These are phyloP conservation scores for Sporothrix luriei DNA, from an alignment of 2,329 filamentous ascomycete genomes.

Conservation along the genomic window DNA sequence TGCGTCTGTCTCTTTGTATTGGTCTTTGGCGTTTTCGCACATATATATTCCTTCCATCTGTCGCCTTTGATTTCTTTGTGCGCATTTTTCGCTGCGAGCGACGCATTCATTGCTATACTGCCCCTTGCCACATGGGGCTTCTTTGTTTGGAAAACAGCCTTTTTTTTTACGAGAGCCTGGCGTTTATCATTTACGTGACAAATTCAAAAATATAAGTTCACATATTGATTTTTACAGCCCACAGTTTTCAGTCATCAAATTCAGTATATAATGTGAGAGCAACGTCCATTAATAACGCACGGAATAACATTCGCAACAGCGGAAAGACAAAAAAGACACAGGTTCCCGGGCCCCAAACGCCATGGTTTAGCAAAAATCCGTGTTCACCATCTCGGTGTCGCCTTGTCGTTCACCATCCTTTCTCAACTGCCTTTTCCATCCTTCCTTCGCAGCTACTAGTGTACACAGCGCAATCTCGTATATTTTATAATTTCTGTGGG, in stretches of 20 bases:
- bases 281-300: conserved; percentile 4
- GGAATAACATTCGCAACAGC: neutral
- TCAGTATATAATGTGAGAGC: neutral
- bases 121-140: neutral
- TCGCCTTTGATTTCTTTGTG: neutral
- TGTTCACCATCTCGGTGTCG: neutral
- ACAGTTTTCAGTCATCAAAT: neutral
- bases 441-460: neutral
- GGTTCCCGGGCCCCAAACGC: conserved; percentile 14
- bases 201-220: neutral
- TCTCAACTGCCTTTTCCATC: neutral
- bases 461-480: neutral
- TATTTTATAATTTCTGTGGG: neutral
- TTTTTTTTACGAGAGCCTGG: neutral
- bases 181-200: neutral
- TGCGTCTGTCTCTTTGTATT: neutral
- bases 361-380: conserved; percentile 8
- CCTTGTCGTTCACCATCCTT: neutral
- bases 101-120: neutral
- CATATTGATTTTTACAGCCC: neutral
- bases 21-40: neutral
- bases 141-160: conserved; percentile 6
- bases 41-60: neutral
- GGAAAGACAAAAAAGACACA: neutral
- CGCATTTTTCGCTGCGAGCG: neutral